These are phyloP conservation scores for Botrytis porri DNA, from an alignment of 2,329 filamentous ascomycete species.

Conservation along the genomic window DNA sequence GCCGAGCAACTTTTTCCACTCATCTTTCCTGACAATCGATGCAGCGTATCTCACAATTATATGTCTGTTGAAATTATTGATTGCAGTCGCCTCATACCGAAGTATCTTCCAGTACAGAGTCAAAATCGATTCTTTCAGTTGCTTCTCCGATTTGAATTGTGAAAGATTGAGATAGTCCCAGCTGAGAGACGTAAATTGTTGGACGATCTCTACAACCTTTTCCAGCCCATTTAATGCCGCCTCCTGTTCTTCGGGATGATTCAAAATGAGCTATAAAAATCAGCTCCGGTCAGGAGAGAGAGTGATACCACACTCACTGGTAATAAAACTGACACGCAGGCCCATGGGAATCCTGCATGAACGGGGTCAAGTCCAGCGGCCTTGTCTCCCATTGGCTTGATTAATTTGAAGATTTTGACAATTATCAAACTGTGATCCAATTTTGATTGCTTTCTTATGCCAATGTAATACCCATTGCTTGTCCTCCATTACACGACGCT, in stretches of 20 bases:
- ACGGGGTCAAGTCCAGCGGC: not conserved
- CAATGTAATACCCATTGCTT: not conserved
- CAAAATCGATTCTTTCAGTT: not conserved
- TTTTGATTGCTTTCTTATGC: not conserved
- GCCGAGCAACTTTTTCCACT: not conserved
- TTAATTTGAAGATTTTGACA: not conserved
- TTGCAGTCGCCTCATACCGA: not conserved
- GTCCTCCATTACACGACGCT: not conserved
- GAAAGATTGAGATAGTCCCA: not conserved
- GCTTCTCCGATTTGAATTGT: not conserved
- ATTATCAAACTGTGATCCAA: conserved; percentile 5
- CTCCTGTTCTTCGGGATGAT: conserved; percentile 1
- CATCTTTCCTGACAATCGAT: not conserved
- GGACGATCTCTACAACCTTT: not conserved
- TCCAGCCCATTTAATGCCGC: not conserved
- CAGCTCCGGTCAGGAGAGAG: not conserved
- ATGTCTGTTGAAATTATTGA: not conserved
- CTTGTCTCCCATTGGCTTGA: not conserved
- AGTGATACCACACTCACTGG: not conserved
- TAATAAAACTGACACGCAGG: not conserved
- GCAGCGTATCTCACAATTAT: not conserved
- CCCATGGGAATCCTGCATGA: not conserved
- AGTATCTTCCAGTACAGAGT: conserved; percentile 6
- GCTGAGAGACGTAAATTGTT: not conserved
- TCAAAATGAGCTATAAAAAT: not conserved